Evolutionary conservation across 2,329 filamentous ascomycete genomes (phyloP), one percentile per base, ranked within the genome.

Genomic region (Lomentospora prolificans): DNA sequence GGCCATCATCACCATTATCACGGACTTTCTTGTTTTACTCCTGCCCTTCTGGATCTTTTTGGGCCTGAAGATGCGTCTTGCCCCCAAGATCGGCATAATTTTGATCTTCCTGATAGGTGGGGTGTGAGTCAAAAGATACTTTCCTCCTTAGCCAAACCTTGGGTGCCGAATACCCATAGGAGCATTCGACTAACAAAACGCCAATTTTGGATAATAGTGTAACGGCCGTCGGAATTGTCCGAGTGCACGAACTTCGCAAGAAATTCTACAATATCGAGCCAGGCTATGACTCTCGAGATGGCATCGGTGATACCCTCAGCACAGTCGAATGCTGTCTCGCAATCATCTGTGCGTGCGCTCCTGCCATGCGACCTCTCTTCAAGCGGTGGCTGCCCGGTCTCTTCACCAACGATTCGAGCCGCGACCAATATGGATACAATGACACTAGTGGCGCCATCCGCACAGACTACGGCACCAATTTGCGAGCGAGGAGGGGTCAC

Each of bases 21-120:
- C 53, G 25, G 53, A 72, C 71, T 0, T 66, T 73, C 33, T 67
- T 64, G 60, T 55, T 36, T 41, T 55, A 5, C 19, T 31, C 17
- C 24, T 55, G 3, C 46, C 53, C 14, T 33, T 55, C 46, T 50
- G 39, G 41, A 69, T 73, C 19, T 74, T 75, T 50, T 44, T 69
- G 4, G 65, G 65, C 4, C 61, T 75, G 19, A 71, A 69, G 39
- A 71, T 74, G 62, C 65, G 65, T 7, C 61, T 59, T 19, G 64
- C 62, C 17, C 65, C 66, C 12, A 72, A 73, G 57, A 61, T 70
- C 14, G 70, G 69, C 1, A 58, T 74, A 3, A 65, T 74, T 51
- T 58, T 65, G 12, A 66, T 74, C 7, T 75, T 74, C 55, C 57
- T 68, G 4, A 57, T 72, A 10, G 72, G 72, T 31, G 60, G 58